Evolutionary conservation across 345 rosid genomes (phyloP).

Genomic region (Populus euphratica): DNA sequence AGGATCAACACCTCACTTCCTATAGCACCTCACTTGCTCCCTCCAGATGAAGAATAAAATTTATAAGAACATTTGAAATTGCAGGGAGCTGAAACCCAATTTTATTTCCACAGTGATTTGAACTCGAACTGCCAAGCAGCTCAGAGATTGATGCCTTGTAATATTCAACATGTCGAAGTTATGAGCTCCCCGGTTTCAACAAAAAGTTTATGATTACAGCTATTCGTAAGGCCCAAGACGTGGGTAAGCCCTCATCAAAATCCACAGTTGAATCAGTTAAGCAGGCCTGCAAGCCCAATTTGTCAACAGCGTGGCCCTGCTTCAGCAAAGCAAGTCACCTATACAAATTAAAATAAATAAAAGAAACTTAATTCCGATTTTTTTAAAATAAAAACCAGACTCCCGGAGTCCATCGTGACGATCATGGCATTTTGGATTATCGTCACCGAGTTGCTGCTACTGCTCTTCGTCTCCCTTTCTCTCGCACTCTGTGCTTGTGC

Average conservation of each 20-base stretch:
- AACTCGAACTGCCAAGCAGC: neutral
- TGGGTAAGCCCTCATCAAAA: constrained; percentile 59
- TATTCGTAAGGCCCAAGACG: constrained; percentile 59
- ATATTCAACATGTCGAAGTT: neutral
- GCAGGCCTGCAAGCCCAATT: constrained; percentile 65
- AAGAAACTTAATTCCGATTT: neutral
- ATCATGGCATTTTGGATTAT: constrained; percentile 45
- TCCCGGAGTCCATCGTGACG: constrained; percentile 50
- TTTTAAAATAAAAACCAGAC: constrained; percentile 17
- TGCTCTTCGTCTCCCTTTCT: constrained; percentile 27
- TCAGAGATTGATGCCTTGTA: neutral
- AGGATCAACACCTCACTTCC: no score
- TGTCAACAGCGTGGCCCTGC: constrained; percentile 71
- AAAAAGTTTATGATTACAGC: constrained; percentile 35
- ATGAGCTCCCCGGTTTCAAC: neutral
- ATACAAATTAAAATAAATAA: neutral
- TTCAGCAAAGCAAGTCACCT: constrained; percentile 79
- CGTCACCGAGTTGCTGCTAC: constrained; percentile 10
- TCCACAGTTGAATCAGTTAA: constrained; percentile 60
- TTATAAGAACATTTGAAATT: neutral
- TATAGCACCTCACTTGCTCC: neutral
- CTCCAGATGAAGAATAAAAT: neutral
- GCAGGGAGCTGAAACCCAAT: neutral
- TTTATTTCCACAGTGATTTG: neutral
- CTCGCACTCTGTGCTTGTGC: neutral